phyloP scores from a whole-genome alignment of 192 early-diverging fungal species.

The Umbelopsis sp. region DNA sequence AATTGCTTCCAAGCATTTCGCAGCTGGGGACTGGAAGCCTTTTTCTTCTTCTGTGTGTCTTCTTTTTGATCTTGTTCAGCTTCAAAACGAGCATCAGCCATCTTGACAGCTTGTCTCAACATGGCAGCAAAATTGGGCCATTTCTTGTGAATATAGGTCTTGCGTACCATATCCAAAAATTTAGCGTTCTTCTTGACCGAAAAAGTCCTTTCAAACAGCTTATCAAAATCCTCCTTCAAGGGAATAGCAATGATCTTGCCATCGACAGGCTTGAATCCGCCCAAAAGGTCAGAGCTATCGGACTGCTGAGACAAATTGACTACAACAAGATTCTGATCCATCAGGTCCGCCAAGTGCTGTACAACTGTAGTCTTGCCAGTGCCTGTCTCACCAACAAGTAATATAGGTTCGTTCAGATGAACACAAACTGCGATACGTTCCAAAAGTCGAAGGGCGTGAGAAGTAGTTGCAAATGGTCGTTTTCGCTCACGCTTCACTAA shows the following conservation, averaged over 20 bases:
- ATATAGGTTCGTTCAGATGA: conserved; percentile 77
- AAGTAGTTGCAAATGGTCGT: conserved; percentile 87
- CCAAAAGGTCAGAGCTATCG: conserved; percentile 91
- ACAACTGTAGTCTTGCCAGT: conserved; percentile 97
- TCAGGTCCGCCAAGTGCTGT: conserved; percentile 84
- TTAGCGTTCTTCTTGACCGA: conserved; percentile 83
- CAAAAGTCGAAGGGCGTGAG: conserved; percentile 74
- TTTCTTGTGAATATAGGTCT: conserved; percentile 70
- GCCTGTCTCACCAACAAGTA: conserved; percentile 97
- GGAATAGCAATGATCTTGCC: conserved; percentile 74
- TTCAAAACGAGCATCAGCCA: conserved; percentile 68
- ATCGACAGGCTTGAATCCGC: conserved; percentile 98
- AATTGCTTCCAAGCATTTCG: conserved; percentile 78
- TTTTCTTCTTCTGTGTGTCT: conserved; percentile 37
- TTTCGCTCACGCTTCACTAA: conserved; percentile 35
- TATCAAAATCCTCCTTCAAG: conserved; percentile 83
- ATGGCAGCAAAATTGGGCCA: conserved; percentile 81
- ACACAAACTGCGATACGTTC: conserved; percentile 86
- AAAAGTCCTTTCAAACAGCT: conserved; percentile 84
- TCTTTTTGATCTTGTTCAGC: conserved; percentile 39
- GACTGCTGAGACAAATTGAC: conserved; percentile 97
- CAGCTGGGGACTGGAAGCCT: conserved; percentile 45
- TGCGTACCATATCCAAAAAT: conserved; percentile 82
- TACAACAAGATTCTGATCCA: conserved; percentile 77
- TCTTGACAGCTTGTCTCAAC: conserved; percentile 76